Percentiles rank a stretch among this genome's conserved stretches.
Evolutionary conservation across 2,329 filamentous ascomycete genomes (phyloP).

Genomic region (Achaetomium macrosporum): DNA sequence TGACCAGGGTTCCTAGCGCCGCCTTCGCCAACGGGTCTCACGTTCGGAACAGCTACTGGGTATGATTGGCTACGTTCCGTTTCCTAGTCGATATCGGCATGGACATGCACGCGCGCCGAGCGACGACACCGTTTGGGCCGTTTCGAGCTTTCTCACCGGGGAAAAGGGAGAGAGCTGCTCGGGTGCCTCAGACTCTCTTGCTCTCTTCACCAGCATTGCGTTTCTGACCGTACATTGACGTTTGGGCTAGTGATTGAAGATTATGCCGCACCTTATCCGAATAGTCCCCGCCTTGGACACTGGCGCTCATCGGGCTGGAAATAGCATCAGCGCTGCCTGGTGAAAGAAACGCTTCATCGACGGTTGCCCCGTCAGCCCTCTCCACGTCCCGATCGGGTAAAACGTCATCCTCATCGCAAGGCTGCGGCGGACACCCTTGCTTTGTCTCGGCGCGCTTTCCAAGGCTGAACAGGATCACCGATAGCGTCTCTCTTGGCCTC

Average conservation of each 20-base stretch:
- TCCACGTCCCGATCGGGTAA: constrained; percentile 16
- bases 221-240: neutral
- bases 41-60: neutral
- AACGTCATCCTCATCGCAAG: constrained; percentile 21
- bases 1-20: constrained; percentile 3
- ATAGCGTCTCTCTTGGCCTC: constrained; percentile 9
- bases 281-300: neutral
- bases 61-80: constrained; percentile 5
- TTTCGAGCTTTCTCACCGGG: neutral
- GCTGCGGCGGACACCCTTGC: constrained; percentile 11
- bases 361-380: neutral
- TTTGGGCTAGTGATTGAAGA: neutral
- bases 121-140: neutral
- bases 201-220: too few relatives aligned
- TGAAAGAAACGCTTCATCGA: neutral
- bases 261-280: neutral
- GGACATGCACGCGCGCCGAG: neutral
- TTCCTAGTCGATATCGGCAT: constrained; percentile 4
- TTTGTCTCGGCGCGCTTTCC: constrained; percentile 14
- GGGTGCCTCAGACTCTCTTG: neutral
- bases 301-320: constrained; percentile 9
- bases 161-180: neutral
- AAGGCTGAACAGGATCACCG: constrained; percentile 23
- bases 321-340: constrained; percentile 18
- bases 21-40: neutral